Percentiles rank a stretch among this genome's conserved stretches.
phyloP scores from a whole-genome alignment of 768 basidiomycete genomes.

The Calocera cornea region DNA sequence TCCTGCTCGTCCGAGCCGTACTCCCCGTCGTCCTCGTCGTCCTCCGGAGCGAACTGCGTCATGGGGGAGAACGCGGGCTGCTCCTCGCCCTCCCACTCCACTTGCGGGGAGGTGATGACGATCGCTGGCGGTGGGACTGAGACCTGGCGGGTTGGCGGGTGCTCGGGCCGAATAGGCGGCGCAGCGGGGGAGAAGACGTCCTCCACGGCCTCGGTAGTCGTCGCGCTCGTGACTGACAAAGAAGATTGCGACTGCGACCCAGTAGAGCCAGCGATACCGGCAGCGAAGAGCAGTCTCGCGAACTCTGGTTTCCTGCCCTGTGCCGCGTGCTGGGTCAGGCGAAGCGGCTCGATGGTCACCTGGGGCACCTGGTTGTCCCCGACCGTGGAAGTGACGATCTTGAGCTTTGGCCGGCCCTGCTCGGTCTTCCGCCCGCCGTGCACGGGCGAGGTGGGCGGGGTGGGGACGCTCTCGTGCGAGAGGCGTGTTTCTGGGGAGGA shows the following conservation, averaged over 20 bases:
- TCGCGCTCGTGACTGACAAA: neutral
- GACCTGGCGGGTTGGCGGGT: neutral
- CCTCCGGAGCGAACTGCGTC: neutral
- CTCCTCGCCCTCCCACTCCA: conserved; percentile 1
- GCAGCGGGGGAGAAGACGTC: neutral
- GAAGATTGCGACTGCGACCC: neutral
- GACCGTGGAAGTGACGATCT: neutral
- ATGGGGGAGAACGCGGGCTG: too few relatives aligned
- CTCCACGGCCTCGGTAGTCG: neutral
- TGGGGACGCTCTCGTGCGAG: neutral
- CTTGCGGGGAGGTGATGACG: neutral
- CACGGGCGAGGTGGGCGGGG: neutral
- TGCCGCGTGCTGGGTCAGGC: neutral
- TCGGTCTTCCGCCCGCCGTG: neutral
- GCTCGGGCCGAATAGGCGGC: neutral
- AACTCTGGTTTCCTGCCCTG: neutral
- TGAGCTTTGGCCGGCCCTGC: neutral
- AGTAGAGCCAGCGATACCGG: neutral
- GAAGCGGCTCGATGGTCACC: neutral
- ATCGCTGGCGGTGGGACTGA: neutral
- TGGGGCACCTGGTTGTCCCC: neutral
- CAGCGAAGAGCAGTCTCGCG: neutral
- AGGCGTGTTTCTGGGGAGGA: neutral
- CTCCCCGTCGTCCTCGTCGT: neutral
- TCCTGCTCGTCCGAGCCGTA: conserved; percentile 1